Base-by-base conservation (phyloP, 768 basidiomycete species). In the Suillus luteus region DNA sequence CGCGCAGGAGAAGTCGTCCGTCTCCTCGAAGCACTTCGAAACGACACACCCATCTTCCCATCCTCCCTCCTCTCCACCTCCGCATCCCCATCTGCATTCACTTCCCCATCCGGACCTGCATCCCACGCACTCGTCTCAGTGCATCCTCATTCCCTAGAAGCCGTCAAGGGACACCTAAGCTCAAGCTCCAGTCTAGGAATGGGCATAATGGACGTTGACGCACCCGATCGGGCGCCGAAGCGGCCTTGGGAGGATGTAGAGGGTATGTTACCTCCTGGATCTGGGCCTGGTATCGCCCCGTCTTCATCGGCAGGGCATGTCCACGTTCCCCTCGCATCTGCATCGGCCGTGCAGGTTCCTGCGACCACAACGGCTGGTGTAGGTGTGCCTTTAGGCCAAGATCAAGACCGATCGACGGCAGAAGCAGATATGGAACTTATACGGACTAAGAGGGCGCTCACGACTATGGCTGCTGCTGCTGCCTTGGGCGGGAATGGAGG, bases 341-440 rank as follows among this genome's bases (percentile, higher is more conserved):
- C 24, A 1, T 12, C 48, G 22, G 48, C 4, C 0, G 27, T 8
- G 9, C 62, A 44, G 22, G 60, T 70, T 14, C 27, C 48, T 24
- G 65, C 67, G 12, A 11, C 61, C 17, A 19, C 41, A 10, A 33
- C 51, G 51, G 51, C 2, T 5, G 55, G 54, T 12, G 8, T 24
- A 12, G 55, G 55, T 46, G n/a, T n/a, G 33, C 33, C 33, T 33
- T 5, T 5, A 7, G 17, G 35, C 3, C 27, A 41, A 11, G 57
- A 75, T 27, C 79, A 83, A 61, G 77, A 76, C 33, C 85, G 86
- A 66, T 79, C 86, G 3, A 88, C 87, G 1, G 91, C 91, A 8
- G 90, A 93, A 74, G 85, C 89, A 64, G 91, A 93, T 70, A 93
- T 93, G 91, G 90, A 91, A 66, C 81, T 91, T 64, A 93, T 93